Base-by-base conservation (phyloP, 441 rosid genomes). In the Gossypium aridum region DNA sequence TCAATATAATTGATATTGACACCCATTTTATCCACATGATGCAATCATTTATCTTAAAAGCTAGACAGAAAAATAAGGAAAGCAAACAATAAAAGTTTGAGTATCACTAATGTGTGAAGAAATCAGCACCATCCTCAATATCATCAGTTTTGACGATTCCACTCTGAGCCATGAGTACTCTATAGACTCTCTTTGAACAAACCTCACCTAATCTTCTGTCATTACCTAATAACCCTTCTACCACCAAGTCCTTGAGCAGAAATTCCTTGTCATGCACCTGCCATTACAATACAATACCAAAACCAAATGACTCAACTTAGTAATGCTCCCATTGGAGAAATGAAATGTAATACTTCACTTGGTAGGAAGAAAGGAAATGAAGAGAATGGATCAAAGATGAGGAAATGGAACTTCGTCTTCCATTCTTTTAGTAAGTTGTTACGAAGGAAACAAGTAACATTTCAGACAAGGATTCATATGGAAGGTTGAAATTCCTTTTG, bases 181-280 rank as follows among this genome's bases (percentile, higher is more conserved):
- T 85, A 77, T 90, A 93, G 68, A 96, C 90, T 75, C 98, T 85
- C 85, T 91, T 93, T 0, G 98, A 96, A 82, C 98, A 92, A 60
- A 96, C 75, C 86, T 87, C 91, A 16, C 99, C 98, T 55, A 92
- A 85, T 75, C 89, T 83, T 80, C 88, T 88, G 31, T 93, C 97
- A 54, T 87, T 88, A 8, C 92, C 87, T 2, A 87, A 70, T 70
- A 93, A 70, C 7, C 94, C 97, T 83, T 96, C 98, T 2, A 85
- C 76, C 0, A 75, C 79, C 85, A 96, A 84, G 73, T 96, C 92
- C 87, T 90, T 85, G 17, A 96, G 89, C 84, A 90, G 78, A 80
- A 93, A 86, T 75, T 93, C 98, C 82, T 96, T 91, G 76, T 93
- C 97, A 79, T 90, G 96, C 73, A 92, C 86, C 97, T 92, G 85